Percentiles rank a stretch among this genome's conserved stretches.
phyloP scores from a whole-genome alignment of 176 grass and related monocot genomes.

The Otatea glauca region DNA sequence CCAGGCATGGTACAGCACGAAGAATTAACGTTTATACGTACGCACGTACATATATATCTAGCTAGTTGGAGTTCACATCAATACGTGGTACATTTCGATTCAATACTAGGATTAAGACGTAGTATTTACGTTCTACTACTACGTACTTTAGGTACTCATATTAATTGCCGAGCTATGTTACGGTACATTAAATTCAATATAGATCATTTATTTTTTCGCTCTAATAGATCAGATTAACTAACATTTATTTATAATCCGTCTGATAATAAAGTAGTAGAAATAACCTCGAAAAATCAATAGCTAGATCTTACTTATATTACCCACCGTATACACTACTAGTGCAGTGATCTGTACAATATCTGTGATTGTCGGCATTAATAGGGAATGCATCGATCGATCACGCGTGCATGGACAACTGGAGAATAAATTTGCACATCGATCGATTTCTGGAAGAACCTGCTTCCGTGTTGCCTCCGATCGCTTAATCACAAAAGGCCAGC shows the following conservation, averaged over 20 bases:
- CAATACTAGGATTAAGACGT: no score
- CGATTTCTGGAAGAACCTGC: conserved; percentile 19
- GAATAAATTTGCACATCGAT: neutral
- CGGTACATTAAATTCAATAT: no score
- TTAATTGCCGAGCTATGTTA: neutral
- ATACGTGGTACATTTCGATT: neutral
- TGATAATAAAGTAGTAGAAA: no score
- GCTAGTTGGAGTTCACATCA: neutral
- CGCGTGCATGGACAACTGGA: conserved; percentile 19
- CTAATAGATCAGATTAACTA: no score
- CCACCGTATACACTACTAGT: no score
- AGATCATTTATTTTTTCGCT: no score
- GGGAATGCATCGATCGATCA: neutral
- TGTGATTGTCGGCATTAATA: no score
- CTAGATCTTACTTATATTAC: no score
- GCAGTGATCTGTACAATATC: no score
- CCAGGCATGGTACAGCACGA: neutral
- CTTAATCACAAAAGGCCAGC: conserved; percentile 18
- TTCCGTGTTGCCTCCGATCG: conserved; percentile 13
- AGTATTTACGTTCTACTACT: neutral
- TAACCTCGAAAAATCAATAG: no score
- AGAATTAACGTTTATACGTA: neutral
- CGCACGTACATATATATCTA: neutral
- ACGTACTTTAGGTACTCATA: no score
- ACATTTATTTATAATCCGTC: no score